These are phyloP conservation scores for Linnemannia hyalina DNA, from an alignment of 192 early-diverging fungal species.

Conservation along the genomic window DNA sequence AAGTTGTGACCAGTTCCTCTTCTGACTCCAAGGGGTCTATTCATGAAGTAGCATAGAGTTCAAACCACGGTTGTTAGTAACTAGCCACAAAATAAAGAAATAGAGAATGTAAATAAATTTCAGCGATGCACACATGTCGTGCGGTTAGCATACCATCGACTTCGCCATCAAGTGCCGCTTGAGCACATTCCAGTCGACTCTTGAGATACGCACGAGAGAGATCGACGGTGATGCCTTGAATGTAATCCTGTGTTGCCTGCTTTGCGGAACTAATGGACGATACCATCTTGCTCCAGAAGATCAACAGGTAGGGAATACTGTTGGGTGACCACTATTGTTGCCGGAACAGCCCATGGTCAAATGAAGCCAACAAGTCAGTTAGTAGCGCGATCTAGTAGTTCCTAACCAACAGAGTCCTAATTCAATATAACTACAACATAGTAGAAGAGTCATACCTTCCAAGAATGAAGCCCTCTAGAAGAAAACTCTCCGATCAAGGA, in stretches of 20 bases:
- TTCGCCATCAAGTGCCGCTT: constrained; percentile 63
- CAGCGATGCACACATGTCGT: constrained; percentile 22
- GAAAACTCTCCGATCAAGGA: constrained; percentile 74
- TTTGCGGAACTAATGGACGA: constrained; percentile 55
- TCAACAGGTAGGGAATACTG: constrained; percentile 80
- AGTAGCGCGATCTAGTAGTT: background rate
- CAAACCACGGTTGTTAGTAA: background rate
- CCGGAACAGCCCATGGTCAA: background rate
- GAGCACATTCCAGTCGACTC: constrained; percentile 66
- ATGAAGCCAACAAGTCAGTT: background rate
- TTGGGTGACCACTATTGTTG: constrained; percentile 77
- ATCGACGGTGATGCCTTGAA: constrained; percentile 53
- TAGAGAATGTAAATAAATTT: background rate
- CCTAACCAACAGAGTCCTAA: background rate
- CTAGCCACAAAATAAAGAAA: background rate
- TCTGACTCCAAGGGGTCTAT: constrained; percentile 76
- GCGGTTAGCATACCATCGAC: constrained; percentile 61
- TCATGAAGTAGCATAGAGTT: background rate
- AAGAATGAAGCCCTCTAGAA: constrained; percentile 70
- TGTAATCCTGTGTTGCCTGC: constrained; percentile 29
- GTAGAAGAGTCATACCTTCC: constrained; percentile 63
- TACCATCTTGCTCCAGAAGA: constrained; percentile 90
- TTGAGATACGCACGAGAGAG: constrained; percentile 62
- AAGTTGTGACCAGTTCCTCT: constrained; percentile 73
- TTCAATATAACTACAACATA: background rate